These are phyloP conservation scores for Coelastrella sp. DNA, from an alignment of 139 green algal species.

Conservation along the genomic window DNA sequence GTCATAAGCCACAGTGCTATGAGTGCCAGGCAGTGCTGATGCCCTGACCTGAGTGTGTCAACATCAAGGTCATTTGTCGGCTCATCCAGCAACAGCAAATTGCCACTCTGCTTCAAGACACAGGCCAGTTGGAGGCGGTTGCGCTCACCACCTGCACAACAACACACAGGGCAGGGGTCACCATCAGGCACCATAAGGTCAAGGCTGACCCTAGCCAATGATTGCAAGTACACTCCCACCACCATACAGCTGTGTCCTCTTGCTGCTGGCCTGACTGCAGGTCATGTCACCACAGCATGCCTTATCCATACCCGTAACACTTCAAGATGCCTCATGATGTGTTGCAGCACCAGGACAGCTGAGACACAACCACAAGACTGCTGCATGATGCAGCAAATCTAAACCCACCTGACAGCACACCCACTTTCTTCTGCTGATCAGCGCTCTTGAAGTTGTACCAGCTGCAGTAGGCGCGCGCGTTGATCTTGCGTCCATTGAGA, in stretches of 20 bases:
- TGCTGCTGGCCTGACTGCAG: no score
- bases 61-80: slow-evolving; percentile 86
- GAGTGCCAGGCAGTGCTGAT: background rate
- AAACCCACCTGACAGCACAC: slow-evolving; percentile 47
- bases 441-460: slow-evolving; percentile 87
- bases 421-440: slow-evolving; percentile 85
- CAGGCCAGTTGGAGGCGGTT: slow-evolving; percentile 88
- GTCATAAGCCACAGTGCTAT: background rate
- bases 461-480: slow-evolving; percentile 81
- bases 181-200: background rate
- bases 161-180: background rate
- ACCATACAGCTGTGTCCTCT: background rate
- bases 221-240: background rate
- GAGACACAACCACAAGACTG: background rate
- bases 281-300: no score
- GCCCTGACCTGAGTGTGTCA: slow-evolving; percentile 64
- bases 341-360: background rate
- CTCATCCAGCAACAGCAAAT: slow-evolving; percentile 87
- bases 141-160: slow-evolving; percentile 77
- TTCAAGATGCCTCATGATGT: no score
- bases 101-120: slow-evolving; percentile 79
- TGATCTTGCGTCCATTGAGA: slow-evolving; percentile 70
- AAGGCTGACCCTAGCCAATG: background rate
- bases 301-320: no score
- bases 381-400: background rate